Conservation (phyloP, 176 grass and related monocot genomes). For the Triticum aestivum region IWGSC_CS_RefSeq_v2.1 NC_057795.1:337232605-337233104, state of each 20-base stretch:
- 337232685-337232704: background rate
- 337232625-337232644: background rate
- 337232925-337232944: constrained; percentile 35
- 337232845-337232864: constrained; percentile 18
- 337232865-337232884: background rate
- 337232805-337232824: constrained; percentile 3
- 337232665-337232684: background rate
- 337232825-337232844: constrained; percentile 36
- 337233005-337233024: background rate
- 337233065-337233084: background rate
- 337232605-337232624: background rate
- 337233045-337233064: background rate
- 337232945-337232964: constrained; percentile 45
- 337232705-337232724: constrained; percentile 50
- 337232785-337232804: constrained; percentile 44
- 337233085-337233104: background rate
- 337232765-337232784: constrained; percentile 32
- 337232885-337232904: constrained; percentile 42
- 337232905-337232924: constrained; percentile 10
- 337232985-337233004: background rate
- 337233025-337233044: background rate
- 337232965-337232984: background rate
- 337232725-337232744: constrained; percentile 10
- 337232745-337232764: constrained; percentile 33
- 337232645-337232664: background rate